Conservation (phyloP, 352 stramenopile genomes). For the Phytophthora hibernalis region DNA sequence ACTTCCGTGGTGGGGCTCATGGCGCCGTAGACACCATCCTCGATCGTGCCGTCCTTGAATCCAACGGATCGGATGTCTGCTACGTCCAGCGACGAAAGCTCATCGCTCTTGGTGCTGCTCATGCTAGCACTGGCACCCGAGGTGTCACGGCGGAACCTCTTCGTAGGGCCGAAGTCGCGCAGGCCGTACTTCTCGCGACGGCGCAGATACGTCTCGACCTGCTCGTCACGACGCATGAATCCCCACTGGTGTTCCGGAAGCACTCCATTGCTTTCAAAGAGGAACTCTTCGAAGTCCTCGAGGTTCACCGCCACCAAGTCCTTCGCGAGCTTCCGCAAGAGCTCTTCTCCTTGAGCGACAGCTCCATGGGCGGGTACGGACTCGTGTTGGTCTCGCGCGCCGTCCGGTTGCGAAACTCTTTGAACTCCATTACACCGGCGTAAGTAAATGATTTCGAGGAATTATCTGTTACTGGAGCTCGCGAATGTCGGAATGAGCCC, state of each 20-base stretch:
- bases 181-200: constrained; percentile 34
- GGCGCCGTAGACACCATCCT: constrained; percentile 42
- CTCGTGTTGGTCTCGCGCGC: constrained; percentile 30
- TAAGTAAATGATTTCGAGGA: constrained; percentile 11
- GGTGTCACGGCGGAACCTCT: constrained; percentile 29
- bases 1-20: constrained; percentile 40
- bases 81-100: constrained; percentile 33
- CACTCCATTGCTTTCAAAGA: constrained; percentile 31
- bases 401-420: constrained; percentile 31
- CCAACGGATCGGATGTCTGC: constrained; percentile 36
- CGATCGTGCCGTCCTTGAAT: constrained; percentile 37
- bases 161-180: constrained; percentile 32
- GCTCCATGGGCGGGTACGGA: constrained; percentile 35
- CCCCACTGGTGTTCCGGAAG: constrained; percentile 31
- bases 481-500: constrained; percentile 32
- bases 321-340: constrained; percentile 34
- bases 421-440: constrained; percentile 29
- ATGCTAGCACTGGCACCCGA: constrained; percentile 32
- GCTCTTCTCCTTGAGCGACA: constrained; percentile 28
- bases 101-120: constrained; percentile 37
- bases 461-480: constrained; percentile 2
- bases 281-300: constrained; percentile 37
- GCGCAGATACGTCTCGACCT: constrained; percentile 37
- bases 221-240: constrained; percentile 37
- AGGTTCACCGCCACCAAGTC: constrained; percentile 35